Base-by-base conservation (phyloP, 805 yeast genomes). In the Candida tibetensis region DNA sequence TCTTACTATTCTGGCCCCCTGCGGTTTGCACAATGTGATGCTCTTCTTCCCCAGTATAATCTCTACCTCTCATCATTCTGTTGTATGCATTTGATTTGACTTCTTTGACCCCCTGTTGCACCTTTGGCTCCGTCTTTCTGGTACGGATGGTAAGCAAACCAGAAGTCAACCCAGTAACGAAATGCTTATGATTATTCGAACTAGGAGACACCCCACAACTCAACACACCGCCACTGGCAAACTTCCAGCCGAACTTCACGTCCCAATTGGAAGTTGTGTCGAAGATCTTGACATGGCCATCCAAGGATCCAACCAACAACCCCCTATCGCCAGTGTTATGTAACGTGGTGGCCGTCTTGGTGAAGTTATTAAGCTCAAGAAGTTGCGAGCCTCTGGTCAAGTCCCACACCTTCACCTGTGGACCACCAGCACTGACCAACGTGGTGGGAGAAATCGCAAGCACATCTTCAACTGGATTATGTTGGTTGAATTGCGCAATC, bases 191-290 rank as follows among this genome's bases (percentile, higher is more conserved):
- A 47, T 60, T 55, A 48, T 62, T 58, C 13, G 54, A 49, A 47
- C 81, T 77, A 18, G 98, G 97, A 6, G 96, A 87, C 8, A 87
- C 83, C 10, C 90, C 98, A 57, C 95, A 81, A 51, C 87, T 73
- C 49, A 93, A 69, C 0, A 93, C 96, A 28, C 95, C 95, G 17
- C 91, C 88, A 36, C 65, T 56, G 25, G 96, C 96, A 56, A 85
- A 91, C 63, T 90, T 91, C 97, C 98, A 91, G 34, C 97, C 97
- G 58, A 89, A 91, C 58, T 84, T 86, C 44, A 91, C 96, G 44
- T 83, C 85, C 87, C 91, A 90, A 50, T 77, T 75, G 28, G 76
- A 55, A 16, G 82, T 75, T 18, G 76, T 64, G 60, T 90, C 97
- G 58, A 91, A 87, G 31, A 90, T 90, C 62, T 93, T 93, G 42